A percentile compares a stretch with the other conserved stretches of the same genome.
These are phyloP conservation scores for Graphiopsis chlorocephala DNA, from an alignment of 2,329 filamentous ascomycete genomes.

Conservation along the genomic window DNA sequence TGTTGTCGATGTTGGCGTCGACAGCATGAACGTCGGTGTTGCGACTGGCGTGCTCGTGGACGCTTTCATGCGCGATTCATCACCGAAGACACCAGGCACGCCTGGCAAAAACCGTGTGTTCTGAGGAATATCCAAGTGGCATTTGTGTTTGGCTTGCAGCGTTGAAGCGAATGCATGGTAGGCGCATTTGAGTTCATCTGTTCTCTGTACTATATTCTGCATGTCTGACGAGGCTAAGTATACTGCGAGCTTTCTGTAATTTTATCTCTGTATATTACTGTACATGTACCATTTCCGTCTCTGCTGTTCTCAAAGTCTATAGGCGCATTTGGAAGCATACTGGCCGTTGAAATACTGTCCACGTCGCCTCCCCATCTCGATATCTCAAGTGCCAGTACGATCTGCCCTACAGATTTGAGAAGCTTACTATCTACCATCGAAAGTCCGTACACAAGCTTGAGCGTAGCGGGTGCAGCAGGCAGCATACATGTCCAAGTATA, in stretches of 20 bases:
- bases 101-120: not conserved
- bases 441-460: no score
- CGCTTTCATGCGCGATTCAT: slow-evolving; percentile 49
- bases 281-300: not conserved
- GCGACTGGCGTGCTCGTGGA: slow-evolving; percentile 75
- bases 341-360: no score
- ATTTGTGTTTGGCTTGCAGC: not conserved
- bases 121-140: not conserved
- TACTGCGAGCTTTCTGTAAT: not conserved
- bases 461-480: no score
- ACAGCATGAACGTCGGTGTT: slow-evolving; percentile 92
- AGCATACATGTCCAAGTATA: not conserved
- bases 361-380: no score
- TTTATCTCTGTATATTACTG: not conserved
- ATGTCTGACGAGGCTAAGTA: not conserved
- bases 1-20: slow-evolving; percentile 58
- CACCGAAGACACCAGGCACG: not conserved
- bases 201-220: not conserved
- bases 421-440: no score
- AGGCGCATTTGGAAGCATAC: no score
- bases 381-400: no score
- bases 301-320: no score
- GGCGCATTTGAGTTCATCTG: not conserved
- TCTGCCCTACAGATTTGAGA: no score
- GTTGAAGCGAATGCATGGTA: slow-evolving; percentile 9